Evolutionary conservation across 1,139 yeast genomes (phyloP).

Genomic region (Nakaseomyces glabratus): DNA sequence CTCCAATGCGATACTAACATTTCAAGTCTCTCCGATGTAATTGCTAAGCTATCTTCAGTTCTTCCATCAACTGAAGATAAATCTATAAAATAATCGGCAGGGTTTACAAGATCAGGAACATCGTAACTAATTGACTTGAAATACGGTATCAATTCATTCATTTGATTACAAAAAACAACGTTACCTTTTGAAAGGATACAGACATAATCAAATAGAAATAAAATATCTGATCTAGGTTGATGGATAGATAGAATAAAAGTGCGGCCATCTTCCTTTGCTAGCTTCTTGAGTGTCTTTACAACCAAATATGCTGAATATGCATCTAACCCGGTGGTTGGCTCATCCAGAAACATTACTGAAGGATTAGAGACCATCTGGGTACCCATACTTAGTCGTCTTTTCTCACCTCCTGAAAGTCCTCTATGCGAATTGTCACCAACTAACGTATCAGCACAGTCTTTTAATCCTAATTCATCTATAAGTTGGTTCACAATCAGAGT

Average conservation of each 20-base stretch:
- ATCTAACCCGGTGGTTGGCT: slow-evolving; percentile 85
- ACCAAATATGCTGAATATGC: slow-evolving; percentile 65
- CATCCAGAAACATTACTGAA: slow-evolving; percentile 68
- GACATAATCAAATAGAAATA: slow-evolving; percentile 57
- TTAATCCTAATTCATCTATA: slow-evolving; percentile 50
- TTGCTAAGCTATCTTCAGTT: slow-evolving; percentile 33
- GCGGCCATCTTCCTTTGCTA: slow-evolving; percentile 53
- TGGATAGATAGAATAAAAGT: slow-evolving; percentile 71
- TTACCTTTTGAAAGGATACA: slow-evolving; percentile 64
- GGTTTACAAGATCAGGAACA: slow-evolving; percentile 43
- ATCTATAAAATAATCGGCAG: slow-evolving; percentile 61
- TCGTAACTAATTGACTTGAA: slow-evolving; percentile 42
- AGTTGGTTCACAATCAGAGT: slow-evolving; percentile 47
- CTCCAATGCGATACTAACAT: slow-evolving; percentile 47
- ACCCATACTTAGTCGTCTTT: slow-evolving; percentile 67
- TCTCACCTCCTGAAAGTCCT: slow-evolving; percentile 73
- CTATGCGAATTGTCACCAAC: slow-evolving; percentile 44
- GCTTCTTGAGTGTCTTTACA: slow-evolving; percentile 51
- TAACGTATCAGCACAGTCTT: slow-evolving; percentile 48
- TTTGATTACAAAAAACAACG: slow-evolving; percentile 50
- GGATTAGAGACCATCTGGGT: slow-evolving; percentile 72
- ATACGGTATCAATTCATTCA: slow-evolving; percentile 40
- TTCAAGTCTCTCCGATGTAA: slow-evolving; percentile 39
- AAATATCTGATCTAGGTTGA: slow-evolving; percentile 76
- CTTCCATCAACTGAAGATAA: slow-evolving; percentile 58